Evolutionary conservation across 176 grass and related monocot species (phyloP).

Genomic region (Metroxylon sagu): DNA sequence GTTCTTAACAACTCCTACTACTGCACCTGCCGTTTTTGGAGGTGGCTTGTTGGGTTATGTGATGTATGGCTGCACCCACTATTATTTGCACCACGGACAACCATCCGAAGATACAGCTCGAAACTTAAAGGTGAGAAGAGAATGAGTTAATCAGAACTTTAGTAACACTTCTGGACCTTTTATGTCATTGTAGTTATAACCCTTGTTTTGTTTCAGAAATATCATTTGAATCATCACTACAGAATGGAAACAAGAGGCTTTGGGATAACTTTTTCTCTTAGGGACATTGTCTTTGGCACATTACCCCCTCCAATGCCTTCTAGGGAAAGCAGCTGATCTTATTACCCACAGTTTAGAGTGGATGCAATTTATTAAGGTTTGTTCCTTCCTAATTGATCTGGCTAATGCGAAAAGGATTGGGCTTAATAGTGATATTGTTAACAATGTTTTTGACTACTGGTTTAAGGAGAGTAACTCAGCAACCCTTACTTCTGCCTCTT

Average conservation of each 20-base stretch:
- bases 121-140: slow-evolving; percentile 57
- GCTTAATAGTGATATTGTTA: no score
- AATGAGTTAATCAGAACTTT: neutral
- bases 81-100: slow-evolving; percentile 78
- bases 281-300: slow-evolving; percentile 81
- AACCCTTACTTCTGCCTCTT: no score
- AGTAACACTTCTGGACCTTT: neutral
- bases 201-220: slow-evolving; percentile 36
- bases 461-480: no score
- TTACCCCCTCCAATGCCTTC: slow-evolving; percentile 38
- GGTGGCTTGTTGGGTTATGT: slow-evolving; percentile 89
- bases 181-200: neutral
- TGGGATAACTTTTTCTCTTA: slow-evolving; percentile 72
- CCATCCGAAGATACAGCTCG: slow-evolving; percentile 49
- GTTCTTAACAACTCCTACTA: slow-evolving; percentile 41
- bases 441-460: no score
- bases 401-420: no score
- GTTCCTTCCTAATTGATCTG: no score
- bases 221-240: slow-evolving; percentile 96
- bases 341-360: neutral
- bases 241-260: slow-evolving; percentile 84
- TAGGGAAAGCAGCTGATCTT: slow-evolving; percentile 39
- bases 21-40: slow-evolving; percentile 62
- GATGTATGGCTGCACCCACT: slow-evolving; percentile 93
- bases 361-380: neutral